Conservation (phyloP, 306 rosid genomes). For the Heteromeles arbutifolia region DNA sequence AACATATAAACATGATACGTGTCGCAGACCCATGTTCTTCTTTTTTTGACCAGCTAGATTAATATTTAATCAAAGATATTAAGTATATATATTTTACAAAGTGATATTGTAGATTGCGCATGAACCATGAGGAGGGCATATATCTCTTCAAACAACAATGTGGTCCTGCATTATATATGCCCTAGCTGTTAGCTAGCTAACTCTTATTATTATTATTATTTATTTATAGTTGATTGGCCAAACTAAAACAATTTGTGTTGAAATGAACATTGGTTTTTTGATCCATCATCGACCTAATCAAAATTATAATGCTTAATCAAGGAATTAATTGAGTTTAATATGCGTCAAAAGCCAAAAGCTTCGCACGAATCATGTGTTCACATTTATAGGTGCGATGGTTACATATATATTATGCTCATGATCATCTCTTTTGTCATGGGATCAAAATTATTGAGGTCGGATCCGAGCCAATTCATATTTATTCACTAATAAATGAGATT, state of each 20-base stretch:
- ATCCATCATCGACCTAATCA: constrained; percentile 28
- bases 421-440: not conserved
- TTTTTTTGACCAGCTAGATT: constrained; percentile 22
- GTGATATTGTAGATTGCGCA: constrained; percentile 16
- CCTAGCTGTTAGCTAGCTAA: not conserved
- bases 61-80: constrained; percentile 6
- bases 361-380: constrained; percentile 31
- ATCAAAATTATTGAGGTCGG: constrained; percentile 10
- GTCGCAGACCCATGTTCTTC: constrained; percentile 57
- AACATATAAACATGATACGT: constrained; percentile 42
- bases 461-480: constrained; percentile 8
- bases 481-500: constrained; percentile 6
- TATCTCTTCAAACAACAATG: constrained; percentile 33
- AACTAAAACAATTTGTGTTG: constrained; percentile 10
- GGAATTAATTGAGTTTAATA: constrained; percentile 13
- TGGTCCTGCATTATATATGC: constrained; percentile 37
- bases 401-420: not conserved
- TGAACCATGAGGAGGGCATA: constrained; percentile 11
- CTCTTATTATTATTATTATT: not conserved
- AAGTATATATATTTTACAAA: not conserved
- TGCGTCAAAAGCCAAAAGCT: constrained; percentile 40
- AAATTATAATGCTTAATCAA: constrained; percentile 19
- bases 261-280: constrained; percentile 14
- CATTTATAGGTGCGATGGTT: not conserved
- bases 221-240: constrained; percentile 14